Evolutionary conservation across 345 rosid species (phyloP), one percentile per base, ranked within the genome.

Genomic region (Sisymbrium altissimum): DNA sequence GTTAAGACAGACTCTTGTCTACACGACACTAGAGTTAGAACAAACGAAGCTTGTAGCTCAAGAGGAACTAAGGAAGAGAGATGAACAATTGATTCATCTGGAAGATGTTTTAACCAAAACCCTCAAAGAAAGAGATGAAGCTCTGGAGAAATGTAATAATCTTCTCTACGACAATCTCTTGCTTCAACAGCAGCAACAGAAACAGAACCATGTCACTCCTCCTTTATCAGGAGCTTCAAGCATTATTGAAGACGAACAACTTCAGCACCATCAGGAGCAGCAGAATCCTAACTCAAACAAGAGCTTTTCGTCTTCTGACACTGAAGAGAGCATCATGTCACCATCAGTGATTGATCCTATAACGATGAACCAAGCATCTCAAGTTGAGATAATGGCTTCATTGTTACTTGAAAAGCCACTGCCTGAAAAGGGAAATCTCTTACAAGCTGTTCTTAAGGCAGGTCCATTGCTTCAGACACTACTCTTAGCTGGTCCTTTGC

Each of bases 391-490:
- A 52, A 68, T 68, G 73, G 63, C 79, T 50, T 14, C 79, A 7
- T 60, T 60, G 68, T 69, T 35, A 65, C 86, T 81, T 19, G 91
- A 84, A 12, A 87, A 81, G 82, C 96, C 93, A 64, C 64, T 93
- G 3, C 98, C 98, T 7, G 97, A 94, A 68, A 94, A 94, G 72
- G 98, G 97, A 3, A 88, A 88, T 84, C 93, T 94, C 68, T 84
- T 94, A 71, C 93, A 94, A 82, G 97, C 98, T 40, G 97, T 91
- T 40, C 85, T 91, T 87, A 85, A 87, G 83, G 96, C 97, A 14
- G 97, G 98, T 40, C 98, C 98, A 12, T 85, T 94, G 33, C 81
- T 94, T 70, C 91, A 91, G 76, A 94, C 98, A 10, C 88, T 94
- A 3, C 93, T 94, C 10, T 82, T 94, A 53, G 96, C 97, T 0